Percentiles rank a stretch among this genome's conserved stretches.
phyloP scores from a whole-genome alignment of 2,329 filamentous ascomycete genomes.

The Aureobasidium sp. region DNA sequence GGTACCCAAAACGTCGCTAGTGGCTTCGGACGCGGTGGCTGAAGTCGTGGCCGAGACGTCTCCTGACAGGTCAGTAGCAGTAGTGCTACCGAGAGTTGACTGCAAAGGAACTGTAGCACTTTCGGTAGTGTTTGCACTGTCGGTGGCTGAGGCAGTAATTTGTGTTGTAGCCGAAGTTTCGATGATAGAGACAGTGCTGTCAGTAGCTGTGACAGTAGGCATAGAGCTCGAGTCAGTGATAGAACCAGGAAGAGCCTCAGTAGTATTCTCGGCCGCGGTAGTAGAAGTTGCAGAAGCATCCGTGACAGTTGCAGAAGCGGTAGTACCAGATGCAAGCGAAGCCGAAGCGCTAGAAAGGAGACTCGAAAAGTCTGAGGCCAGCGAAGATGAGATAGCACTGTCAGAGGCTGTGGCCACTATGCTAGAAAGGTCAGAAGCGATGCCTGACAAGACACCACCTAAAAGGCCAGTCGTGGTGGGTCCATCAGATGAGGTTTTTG shows the following conservation, averaged over 20 bases:
- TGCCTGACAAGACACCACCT: constrained; percentile 21
- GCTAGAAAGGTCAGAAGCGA: constrained; percentile 25
- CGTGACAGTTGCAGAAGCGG: constrained; percentile 12
- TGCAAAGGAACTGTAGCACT: not conserved
- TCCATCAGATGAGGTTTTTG: constrained; percentile 14
- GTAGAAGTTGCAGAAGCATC: constrained; percentile 8
- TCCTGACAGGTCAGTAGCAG: not conserved
- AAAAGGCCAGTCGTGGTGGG: constrained; percentile 16
- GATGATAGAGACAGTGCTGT: not conserved
- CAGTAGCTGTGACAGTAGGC: not conserved
- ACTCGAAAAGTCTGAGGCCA: constrained; percentile 26
- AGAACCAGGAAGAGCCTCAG: constrained; percentile 4
- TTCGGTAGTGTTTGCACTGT: not conserved
- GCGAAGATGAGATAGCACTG: constrained; percentile 22
- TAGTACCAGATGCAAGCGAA: constrained; percentile 21
- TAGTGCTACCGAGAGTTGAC: not conserved
- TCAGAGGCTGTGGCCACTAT: constrained; percentile 26
- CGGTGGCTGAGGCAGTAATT: not conserved
- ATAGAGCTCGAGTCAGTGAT: not conserved
- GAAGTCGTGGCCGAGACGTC: not conserved
- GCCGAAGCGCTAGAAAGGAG: constrained; percentile 27
- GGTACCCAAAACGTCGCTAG: not conserved
- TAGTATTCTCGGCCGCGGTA: not conserved
- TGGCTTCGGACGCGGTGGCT: not conserved
- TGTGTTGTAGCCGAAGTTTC: not conserved